These are phyloP conservation scores for Sutorius eximius DNA, from an alignment of 1,284 basidiomycete genomes.

Conservation along the genomic window DNA sequence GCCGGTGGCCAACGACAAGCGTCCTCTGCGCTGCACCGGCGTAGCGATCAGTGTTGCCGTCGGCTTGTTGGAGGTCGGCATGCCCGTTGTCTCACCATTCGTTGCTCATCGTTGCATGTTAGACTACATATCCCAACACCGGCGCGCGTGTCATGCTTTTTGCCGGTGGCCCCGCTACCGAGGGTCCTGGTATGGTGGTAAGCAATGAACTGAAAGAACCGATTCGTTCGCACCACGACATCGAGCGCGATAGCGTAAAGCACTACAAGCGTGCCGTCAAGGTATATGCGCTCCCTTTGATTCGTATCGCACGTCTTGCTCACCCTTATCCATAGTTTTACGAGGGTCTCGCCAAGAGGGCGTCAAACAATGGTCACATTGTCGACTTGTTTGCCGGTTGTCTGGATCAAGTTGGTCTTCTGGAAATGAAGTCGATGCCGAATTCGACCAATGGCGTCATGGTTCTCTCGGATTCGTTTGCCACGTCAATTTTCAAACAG, in stretches of 20 bases:
- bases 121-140: conserved; percentile 94
- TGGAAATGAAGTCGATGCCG: conserved; percentile 96
- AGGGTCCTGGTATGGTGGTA: conserved; percentile 97
- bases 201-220: conserved; percentile 95
- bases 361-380: conserved; percentile 92
- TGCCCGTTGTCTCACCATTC: background rate
- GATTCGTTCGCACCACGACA: conserved; percentile 98
- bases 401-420: conserved; percentile 94
- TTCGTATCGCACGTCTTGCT: conserved; percentile 2
- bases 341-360: conserved; percentile 92
- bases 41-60: conserved; percentile 94
- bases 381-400: conserved; percentile 97
- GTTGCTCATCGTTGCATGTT: background rate
- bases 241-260: conserved; percentile 95
- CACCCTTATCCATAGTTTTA: conserved; percentile 68
- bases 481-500: conserved; percentile 99
- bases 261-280: conserved; percentile 97
- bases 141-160: conserved; percentile 97
- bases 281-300: conserved; percentile 44
- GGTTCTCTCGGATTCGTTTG: conserved; percentile 95
- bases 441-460: conserved; percentile 98
- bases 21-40: conserved; percentile 94
- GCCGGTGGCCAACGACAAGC: conserved; percentile 96
- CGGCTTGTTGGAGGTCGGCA: conserved; percentile 82
- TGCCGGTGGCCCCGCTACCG: conserved; percentile 93